A percentile compares a stretch with the other conserved stretches of the same genome.
phyloP scores from a whole-genome alignment of 2,329 filamentous ascomycete genomes.

The Biscogniauxia marginata region DNA sequence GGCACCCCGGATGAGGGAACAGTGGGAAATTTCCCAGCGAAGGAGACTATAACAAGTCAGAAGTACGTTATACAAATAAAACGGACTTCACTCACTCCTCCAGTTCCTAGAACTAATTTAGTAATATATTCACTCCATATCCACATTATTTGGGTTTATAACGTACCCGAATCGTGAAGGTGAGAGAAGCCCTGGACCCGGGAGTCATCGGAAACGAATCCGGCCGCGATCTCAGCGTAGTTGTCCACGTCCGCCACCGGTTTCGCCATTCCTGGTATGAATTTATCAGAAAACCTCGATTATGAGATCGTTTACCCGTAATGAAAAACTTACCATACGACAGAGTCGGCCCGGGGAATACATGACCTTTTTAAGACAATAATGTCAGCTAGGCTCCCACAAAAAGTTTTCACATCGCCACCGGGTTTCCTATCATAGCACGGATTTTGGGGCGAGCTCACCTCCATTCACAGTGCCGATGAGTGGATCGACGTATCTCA shows the following conservation, averaged over 20 bases:
- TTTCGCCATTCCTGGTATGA: slow-evolving; percentile 33
- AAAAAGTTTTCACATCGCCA: background rate
- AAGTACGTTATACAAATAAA: background rate
- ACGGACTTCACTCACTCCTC: slow-evolving; percentile 27
- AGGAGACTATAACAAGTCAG: slow-evolving; percentile 33
- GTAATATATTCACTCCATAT: background rate
- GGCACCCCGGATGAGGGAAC: slow-evolving; percentile 50
- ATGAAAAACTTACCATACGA: slow-evolving; percentile 29
- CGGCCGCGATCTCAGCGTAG: slow-evolving; percentile 29
- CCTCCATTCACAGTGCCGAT: slow-evolving; percentile 34
- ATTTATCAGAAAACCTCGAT: slow-evolving; percentile 9
- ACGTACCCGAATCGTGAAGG: slow-evolving; percentile 34
- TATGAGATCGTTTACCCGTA: background rate
- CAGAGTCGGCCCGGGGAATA: slow-evolving; percentile 34
- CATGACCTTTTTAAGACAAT: slow-evolving; percentile 27
- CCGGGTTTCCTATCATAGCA: background rate
- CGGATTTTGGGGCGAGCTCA: slow-evolving; percentile 5
- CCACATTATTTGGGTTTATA: background rate
- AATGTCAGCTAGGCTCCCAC: slow-evolving; percentile 10
- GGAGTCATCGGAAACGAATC: slow-evolving; percentile 34
- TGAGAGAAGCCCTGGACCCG: slow-evolving; percentile 34
- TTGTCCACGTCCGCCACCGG: slow-evolving; percentile 32
- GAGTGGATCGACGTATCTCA: slow-evolving; percentile 31
- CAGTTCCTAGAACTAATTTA: slow-evolving; percentile 26
- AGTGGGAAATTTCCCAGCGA: slow-evolving; percentile 55